Conservation (phyloP, 257 asterid species). For the Gentiana dahurica region DNA sequence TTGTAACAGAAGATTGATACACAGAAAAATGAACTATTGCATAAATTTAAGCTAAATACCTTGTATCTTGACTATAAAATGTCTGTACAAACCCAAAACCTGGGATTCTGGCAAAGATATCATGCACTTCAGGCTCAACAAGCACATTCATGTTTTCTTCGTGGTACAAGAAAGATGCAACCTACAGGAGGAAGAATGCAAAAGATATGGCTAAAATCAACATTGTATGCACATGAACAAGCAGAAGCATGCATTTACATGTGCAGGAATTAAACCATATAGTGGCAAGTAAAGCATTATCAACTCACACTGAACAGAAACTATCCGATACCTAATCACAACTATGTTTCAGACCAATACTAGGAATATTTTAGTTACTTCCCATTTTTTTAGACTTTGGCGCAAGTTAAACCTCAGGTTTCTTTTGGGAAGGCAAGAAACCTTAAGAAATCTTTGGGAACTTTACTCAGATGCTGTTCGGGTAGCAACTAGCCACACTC, state of each 20-base stretch:
- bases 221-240: too few species aligned
- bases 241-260: too few species aligned
- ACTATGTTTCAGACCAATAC: too few species aligned
- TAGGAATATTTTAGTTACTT: too few species aligned
- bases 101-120: slow-evolving; percentile 84
- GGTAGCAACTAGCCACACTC: too few species aligned
- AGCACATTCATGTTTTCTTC: slow-evolving; percentile 93
- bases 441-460: too few species aligned
- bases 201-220: slow-evolving; percentile 12
- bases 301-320: too few species aligned
- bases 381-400: too few species aligned
- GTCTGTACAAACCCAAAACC: slow-evolving; percentile 98
- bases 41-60: slow-evolving; percentile 31
- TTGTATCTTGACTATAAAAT: slow-evolving; percentile 94
- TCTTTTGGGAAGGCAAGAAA: too few species aligned
- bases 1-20: background rate
- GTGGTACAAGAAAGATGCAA: slow-evolving; percentile 78
- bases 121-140: slow-evolving; percentile 98
- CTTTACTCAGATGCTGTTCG: too few species aligned
- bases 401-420: too few species aligned
- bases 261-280: background rate
- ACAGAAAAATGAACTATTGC: background rate
- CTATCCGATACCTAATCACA: too few species aligned
- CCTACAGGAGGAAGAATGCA: slow-evolving; percentile 44
- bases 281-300: background rate